phyloP scores from a whole-genome alignment of 768 basidiomycete species.

The Calocybe gangraenosa region DNA sequence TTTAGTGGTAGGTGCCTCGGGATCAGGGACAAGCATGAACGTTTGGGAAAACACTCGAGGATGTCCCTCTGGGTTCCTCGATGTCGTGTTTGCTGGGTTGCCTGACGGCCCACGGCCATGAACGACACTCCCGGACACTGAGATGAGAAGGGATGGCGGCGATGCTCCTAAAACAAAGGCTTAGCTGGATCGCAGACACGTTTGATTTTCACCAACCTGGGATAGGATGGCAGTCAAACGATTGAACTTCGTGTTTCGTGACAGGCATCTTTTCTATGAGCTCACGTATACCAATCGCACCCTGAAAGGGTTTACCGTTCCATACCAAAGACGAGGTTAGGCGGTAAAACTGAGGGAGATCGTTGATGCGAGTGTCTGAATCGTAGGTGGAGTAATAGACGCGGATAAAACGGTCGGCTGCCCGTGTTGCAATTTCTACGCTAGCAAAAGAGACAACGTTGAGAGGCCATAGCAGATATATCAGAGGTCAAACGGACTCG shows the following conservation, averaged over 20 bases:
- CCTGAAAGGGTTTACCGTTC: constrained; percentile 82
- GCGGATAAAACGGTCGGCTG: constrained; percentile 79
- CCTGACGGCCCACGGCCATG: constrained; percentile 60
- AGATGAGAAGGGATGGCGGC: constrained; percentile 75
- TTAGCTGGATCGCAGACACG: constrained; percentile 1
- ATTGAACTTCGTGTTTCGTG: constrained; percentile 82
- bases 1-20: constrained; percentile 57
- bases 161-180: constrained; percentile 49
- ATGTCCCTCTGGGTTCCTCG: constrained; percentile 64
- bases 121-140: constrained; percentile 75
- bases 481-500: constrained; percentile 43
- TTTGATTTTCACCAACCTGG: constrained; percentile 47
- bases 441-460: constrained; percentile 33
- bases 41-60: constrained; percentile 86
- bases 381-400: constrained; percentile 83
- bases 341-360: constrained; percentile 81
- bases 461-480: constrained; percentile 15
- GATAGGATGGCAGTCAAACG: constrained; percentile 88
- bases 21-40: constrained; percentile 79
- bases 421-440: constrained; percentile 80
- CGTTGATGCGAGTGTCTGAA: constrained; percentile 68
- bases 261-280: constrained; percentile 70
- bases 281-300: constrained; percentile 61
- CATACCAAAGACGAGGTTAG: constrained; percentile 72
- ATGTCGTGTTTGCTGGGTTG: constrained; percentile 50